A percentile compares a stretch with the other conserved stretches of the same genome.
Conservation (phyloP, 139 green algal species). For the Picochlorum sp. region DNA sequence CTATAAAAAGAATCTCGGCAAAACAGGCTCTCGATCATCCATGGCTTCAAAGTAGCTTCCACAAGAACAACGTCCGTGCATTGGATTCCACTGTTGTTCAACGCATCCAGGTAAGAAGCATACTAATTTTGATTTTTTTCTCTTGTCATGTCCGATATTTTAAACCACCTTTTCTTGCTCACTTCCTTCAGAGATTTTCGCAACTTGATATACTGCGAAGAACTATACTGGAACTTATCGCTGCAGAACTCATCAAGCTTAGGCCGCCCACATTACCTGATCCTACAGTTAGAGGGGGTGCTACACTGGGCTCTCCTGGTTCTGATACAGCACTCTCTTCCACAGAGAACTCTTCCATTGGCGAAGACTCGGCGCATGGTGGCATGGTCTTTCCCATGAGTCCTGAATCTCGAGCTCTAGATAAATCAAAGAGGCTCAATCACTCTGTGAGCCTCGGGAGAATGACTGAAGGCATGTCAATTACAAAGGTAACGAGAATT, state of each 20-base stretch:
- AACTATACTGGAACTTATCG: conserved; percentile 82
- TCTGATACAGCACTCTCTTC: too few species aligned
- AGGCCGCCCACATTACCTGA: conserved; percentile 2
- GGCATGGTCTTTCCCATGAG: too few species aligned
- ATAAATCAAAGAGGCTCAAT: too few species aligned
- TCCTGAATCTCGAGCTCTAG: too few species aligned
- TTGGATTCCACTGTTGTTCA: conserved; percentile 67
- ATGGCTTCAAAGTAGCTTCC: conserved; percentile 46
- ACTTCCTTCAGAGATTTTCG: conserved; percentile 48
- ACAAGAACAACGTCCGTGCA: conserved; percentile 21
- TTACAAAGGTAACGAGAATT: too few species aligned
- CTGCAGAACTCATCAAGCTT: conserved; percentile 60
- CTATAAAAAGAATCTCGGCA: conserved; percentile 43
- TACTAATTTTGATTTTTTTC: too few species aligned
- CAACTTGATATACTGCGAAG: conserved; percentile 56
- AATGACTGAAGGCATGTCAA: too few species aligned
- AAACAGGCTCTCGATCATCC: conserved; percentile 62
- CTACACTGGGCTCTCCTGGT: background rate
- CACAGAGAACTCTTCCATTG: too few species aligned
- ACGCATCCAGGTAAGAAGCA: conserved; percentile 21
- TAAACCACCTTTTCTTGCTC: background rate
- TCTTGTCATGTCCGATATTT: too few species aligned
- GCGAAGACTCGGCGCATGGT: too few species aligned
- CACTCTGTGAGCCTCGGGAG: too few species aligned
- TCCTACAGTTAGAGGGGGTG: background rate